Evolutionary conservation across 2,329 filamentous ascomycete species (phyloP).

Genomic region (Orbilia oligospora): DNA sequence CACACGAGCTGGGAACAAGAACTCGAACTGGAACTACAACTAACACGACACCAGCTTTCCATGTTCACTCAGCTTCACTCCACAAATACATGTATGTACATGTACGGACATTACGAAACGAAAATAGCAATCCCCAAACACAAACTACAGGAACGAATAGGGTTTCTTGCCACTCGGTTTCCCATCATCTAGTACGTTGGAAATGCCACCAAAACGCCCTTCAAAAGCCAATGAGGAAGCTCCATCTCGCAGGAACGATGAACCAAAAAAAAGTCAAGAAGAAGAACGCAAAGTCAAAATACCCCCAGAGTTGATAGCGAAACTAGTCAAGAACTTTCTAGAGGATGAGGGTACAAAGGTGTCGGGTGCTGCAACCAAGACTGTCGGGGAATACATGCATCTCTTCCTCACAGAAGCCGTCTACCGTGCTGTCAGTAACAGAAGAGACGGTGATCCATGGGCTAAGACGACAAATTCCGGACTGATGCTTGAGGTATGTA

Average conservation of each 20-base stretch:
- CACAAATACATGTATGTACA: too few species aligned
- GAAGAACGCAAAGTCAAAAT: conserved; percentile 51
- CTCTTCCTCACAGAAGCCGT: conserved; percentile 57
- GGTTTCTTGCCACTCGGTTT: neutral
- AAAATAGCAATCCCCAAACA: neutral
- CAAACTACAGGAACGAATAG: neutral
- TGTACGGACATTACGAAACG: neutral
- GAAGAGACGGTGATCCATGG: conserved; percentile 57
- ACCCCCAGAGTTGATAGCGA: conserved; percentile 49
- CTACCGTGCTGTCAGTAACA: conserved; percentile 56
- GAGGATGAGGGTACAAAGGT: conserved; percentile 59
- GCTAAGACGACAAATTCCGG: conserved; percentile 53
- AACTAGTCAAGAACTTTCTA: conserved; percentile 57
- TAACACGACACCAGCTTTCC: neutral
- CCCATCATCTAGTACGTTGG: neutral
- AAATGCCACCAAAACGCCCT: conserved; percentile 52
- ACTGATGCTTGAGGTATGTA: conserved; percentile 55
- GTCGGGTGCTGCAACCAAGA: conserved; percentile 51
- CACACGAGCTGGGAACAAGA: too few species aligned
- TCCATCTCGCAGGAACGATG: conserved; percentile 21
- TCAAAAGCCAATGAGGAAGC: conserved; percentile 42
- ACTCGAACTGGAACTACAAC: too few species aligned
- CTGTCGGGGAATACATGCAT: conserved; percentile 58
- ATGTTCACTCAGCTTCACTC: neutral
- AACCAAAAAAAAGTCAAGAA: conserved; percentile 3